Evolutionary conservation across 2,329 filamentous ascomycete genomes (phyloP).

Genomic region (Aspergillus versicolor): DNA sequence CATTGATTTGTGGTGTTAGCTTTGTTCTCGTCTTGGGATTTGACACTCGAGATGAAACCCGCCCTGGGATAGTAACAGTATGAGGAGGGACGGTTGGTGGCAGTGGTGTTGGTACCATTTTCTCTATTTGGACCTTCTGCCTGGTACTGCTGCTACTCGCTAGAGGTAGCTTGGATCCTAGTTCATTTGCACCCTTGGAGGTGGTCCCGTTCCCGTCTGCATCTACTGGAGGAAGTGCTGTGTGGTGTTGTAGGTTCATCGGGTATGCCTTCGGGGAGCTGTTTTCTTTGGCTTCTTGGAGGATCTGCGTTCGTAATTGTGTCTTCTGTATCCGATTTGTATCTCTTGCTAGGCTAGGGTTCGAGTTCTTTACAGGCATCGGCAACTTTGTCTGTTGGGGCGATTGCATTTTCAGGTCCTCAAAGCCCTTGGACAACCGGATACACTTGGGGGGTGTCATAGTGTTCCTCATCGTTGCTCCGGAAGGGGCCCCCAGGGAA

Average conservation of each 20-base stretch:
- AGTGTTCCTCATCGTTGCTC: neutral
- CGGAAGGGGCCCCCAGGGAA: neutral
- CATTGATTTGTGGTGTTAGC: conserved; percentile 8
- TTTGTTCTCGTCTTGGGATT: neutral
- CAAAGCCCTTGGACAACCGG: conserved; percentile 3
- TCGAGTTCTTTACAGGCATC: neutral
- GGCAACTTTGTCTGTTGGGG: neutral
- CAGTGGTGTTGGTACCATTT: conserved; percentile 15
- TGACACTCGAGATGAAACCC: neutral
- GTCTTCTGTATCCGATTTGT: neutral
- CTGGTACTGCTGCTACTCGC: conserved; percentile 9
- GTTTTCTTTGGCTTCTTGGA: conserved; percentile 2
- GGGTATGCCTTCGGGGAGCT: neutral
- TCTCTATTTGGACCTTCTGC: conserved; percentile 8
- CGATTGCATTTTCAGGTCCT: conserved; percentile 4
- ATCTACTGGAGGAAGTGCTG: neutral
- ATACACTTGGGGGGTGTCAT: conserved; percentile 2
- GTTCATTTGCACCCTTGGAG: neutral
- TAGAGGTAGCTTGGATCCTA: neutral
- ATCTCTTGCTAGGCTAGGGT: neutral
- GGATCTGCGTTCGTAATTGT: neutral
- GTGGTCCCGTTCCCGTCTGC: neutral
- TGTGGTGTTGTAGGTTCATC: neutral
- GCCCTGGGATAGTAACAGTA: neutral
- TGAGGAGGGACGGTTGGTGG: neutral